Evolutionary conservation across 2,329 filamentous ascomycete genomes (phyloP), one percentile per base, ranked within the genome.

Genomic region (Stachybotrys elegans): DNA sequence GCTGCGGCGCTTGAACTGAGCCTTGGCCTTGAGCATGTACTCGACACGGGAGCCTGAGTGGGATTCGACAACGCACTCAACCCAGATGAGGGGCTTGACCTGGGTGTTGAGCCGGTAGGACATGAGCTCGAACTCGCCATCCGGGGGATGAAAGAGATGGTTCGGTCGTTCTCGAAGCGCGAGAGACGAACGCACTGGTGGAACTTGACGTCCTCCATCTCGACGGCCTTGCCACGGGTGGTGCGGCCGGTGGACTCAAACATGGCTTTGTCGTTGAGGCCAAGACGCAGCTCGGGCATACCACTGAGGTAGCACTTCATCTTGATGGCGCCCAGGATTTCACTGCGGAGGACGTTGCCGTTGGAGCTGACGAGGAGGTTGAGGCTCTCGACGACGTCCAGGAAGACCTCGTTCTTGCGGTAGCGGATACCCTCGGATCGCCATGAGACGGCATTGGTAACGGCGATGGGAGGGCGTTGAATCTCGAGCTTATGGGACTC

Each of bases 201-300:
- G 68, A 98, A 98, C 61, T 98, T 98, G 68, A 98, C 93, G 57
- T 98, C 93, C 61, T 98, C 93, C 93, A 98, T 98, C 71, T 98
- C 93, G 51, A 98, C 93, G 9, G 93, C 88, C 70, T 98, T 98
- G 48, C 93, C 93, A 58, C 93, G 76, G 32, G 92, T 97, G 14
- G 92, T 89, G 49, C 93, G 80, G 22, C 93, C 93, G 0, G 93
- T 98, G 4, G 90, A 95, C 71, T 98, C 93, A 61, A 98, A 98
- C 93, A 98, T 98, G 66, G 89, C 93, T 71, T 98, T 98, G 74
- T 98, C 93, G 72, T 98, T 98, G 61, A 98, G 71, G 5, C 93
- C 93, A 41, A 98, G 70, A 22, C 93, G 85, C 59, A 98, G 70
- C 70, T 98, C 93, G 11, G 93, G 93, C 93, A 98, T 98, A 46